A percentile compares a stretch with the other conserved stretches of the same genome.
These are phyloP conservation scores for Thalassiosira mediterranea DNA, from an alignment of 352 stramenopile genomes.

Conservation along the genomic window DNA sequence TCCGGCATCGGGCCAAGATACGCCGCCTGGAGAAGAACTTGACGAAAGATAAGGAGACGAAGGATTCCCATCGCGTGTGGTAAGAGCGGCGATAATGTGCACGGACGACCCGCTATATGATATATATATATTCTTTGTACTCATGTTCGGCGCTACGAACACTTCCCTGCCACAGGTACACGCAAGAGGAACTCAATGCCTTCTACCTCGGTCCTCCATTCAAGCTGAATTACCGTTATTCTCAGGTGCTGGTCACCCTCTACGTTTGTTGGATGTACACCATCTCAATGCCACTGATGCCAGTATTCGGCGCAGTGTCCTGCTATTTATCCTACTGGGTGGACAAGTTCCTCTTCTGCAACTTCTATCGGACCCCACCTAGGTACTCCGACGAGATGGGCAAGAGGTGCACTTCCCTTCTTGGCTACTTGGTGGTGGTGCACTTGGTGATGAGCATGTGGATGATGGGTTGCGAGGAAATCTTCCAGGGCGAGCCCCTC, in stretches of 20 bases:
- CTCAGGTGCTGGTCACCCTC: conserved; percentile 80
- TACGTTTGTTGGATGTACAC: conserved; percentile 83
- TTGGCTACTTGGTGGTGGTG: conserved; percentile 53
- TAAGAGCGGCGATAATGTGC: no score
- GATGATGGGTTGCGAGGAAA: conserved; percentile 59
- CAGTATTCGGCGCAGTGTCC: conserved; percentile 70
- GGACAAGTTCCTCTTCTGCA: conserved; percentile 84
- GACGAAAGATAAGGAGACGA: conserved; percentile 50
- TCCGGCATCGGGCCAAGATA: conserved; percentile 46
- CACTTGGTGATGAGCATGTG: conserved; percentile 65
- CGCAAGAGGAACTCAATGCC: conserved; percentile 75
- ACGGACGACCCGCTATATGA: not conserved
- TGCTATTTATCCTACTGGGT: conserved; percentile 84
- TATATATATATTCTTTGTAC: no score
- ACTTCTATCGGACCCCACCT: conserved; percentile 79
- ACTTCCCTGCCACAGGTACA: conserved; percentile 29
- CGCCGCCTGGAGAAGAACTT: conserved; percentile 53
- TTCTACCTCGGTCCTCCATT: conserved; percentile 69
- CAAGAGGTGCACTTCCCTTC: conserved; percentile 43
- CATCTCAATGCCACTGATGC: conserved; percentile 78
- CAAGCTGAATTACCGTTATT: conserved; percentile 69
- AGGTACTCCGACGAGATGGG: conserved; percentile 74
- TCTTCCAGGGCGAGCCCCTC: conserved; percentile 52
- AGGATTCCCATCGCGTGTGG: conserved; percentile 44
- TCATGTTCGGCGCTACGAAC: no score